Evolutionary conservation across 2,329 filamentous ascomycete species (phyloP).

Genomic region (Xylaria sp.): DNA sequence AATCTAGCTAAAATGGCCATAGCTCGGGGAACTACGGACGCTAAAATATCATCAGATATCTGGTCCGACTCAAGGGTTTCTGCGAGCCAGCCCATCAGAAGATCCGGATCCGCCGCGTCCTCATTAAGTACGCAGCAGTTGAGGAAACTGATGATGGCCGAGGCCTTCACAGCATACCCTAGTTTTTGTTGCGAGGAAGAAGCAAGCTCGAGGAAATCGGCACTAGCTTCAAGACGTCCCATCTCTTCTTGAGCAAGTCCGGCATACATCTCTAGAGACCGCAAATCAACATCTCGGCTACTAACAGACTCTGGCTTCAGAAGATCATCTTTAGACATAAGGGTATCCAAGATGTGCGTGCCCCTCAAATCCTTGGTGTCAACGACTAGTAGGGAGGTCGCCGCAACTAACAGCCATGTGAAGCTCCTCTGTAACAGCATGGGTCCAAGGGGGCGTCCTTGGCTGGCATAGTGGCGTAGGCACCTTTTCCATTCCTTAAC

Average conservation of each 20-base stretch:
- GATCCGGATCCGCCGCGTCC: constrained; percentile 80
- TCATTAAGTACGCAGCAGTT: constrained; percentile 87
- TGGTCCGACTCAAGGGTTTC: constrained; percentile 81
- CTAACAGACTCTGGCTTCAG: constrained; percentile 56
- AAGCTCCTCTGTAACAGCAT: constrained; percentile 92
- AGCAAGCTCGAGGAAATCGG: constrained; percentile 88
- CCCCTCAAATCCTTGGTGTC: constrained; percentile 69
- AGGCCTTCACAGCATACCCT: constrained; percentile 85
- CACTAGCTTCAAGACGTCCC: constrained; percentile 84
- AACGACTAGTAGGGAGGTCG: constrained; percentile 77
- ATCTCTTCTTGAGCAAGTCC: constrained; percentile 84
- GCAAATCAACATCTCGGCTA: constrained; percentile 63
- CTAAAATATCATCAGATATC: constrained; percentile 82
- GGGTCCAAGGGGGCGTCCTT: constrained; percentile 84
- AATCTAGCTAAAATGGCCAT: constrained; percentile 84
- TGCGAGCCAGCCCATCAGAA: constrained; percentile 86
- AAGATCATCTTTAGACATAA: constrained; percentile 69
- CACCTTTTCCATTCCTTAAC: constrained; percentile 90
- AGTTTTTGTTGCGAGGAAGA: constrained; percentile 88
- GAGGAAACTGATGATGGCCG: constrained; percentile 82
- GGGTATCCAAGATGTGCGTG: constrained; percentile 76
- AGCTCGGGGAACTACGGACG: constrained; percentile 80
- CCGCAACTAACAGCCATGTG: constrained; percentile 83
- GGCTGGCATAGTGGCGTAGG: constrained; percentile 81
- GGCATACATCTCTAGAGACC: constrained; percentile 71